These are phyloP conservation scores for Lichtheimia ornata DNA, from an alignment of 371 early-diverging fungal genomes.

Conservation along the genomic window DNA sequence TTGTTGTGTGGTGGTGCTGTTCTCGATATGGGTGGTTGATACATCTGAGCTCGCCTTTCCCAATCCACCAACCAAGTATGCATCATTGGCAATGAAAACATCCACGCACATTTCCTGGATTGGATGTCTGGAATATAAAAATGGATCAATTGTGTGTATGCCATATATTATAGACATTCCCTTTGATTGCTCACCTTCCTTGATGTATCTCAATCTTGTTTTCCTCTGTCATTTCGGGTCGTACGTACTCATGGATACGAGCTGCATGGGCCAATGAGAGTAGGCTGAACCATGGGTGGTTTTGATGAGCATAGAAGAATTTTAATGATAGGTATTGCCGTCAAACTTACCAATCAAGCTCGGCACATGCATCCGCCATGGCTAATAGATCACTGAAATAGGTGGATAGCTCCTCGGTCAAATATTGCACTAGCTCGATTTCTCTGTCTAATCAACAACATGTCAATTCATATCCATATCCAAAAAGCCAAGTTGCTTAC, in stretches of 20 bases:
- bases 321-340: background rate
- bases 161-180: background rate
- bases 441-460: conserved; percentile 56
- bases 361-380: conserved; percentile 52
- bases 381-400: conserved; percentile 35
- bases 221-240: conserved; percentile 60
- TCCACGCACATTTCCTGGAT: conserved; percentile 68
- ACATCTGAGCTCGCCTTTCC: conserved; percentile 3
- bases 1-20: background rate
- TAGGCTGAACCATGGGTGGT: conserved; percentile 38
- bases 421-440: conserved; percentile 69
- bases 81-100: conserved; percentile 70
- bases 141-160: background rate
- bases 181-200: conserved; percentile 55
- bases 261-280: conserved; percentile 68
- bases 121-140: conserved; percentile 59
- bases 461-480: too few relatives aligned
- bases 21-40: background rate
- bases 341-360: conserved; percentile 68
- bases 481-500: conserved; percentile 8
- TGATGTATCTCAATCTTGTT: conserved; percentile 52
- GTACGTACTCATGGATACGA: conserved; percentile 44
- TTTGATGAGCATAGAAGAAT: background rate
- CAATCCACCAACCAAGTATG: conserved; percentile 40
- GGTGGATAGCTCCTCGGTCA: conserved; percentile 57